Conservation (phyloP, 495 filamentous ascomycete species). For the Lasiosphaeris hirsuta region DNA sequence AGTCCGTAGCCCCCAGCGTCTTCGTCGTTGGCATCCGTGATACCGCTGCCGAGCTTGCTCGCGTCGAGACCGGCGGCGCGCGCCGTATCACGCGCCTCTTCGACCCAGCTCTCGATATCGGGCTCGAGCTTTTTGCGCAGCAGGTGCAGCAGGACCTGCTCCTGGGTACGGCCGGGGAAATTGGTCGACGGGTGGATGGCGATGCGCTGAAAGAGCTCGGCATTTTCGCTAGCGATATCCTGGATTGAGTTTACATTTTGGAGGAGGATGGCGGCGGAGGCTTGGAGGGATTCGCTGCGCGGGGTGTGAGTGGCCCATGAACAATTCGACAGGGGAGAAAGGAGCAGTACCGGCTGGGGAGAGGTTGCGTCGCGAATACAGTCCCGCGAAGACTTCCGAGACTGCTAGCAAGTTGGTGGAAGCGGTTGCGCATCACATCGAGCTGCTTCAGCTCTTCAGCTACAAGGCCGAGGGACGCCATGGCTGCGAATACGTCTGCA, state of each 20-base stretch:
- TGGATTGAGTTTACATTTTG: conserved; percentile 59
- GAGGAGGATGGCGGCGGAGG: conserved; percentile 62
- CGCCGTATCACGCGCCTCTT: conserved; percentile 50
- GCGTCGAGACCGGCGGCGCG: conserved; percentile 18
- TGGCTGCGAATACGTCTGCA: conserved; percentile 17
- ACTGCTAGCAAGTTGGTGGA: conserved; percentile 64
- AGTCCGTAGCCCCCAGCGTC: conserved; percentile 26
- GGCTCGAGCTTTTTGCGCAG: conserved; percentile 81
- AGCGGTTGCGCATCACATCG: conserved; percentile 69
- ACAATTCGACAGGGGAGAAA: neutral
- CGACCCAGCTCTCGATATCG: conserved; percentile 67
- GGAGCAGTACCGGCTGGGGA: conserved; percentile 35
- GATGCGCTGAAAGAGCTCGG: conserved; percentile 57
- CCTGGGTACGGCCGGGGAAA: conserved; percentile 69
- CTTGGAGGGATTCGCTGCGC: conserved; percentile 65
- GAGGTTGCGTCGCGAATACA: conserved; percentile 31
- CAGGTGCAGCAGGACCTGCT: conserved; percentile 57
- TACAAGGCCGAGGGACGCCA: conserved; percentile 47
- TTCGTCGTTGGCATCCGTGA: conserved; percentile 28
- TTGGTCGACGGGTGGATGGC: conserved; percentile 71
- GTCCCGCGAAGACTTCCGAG: conserved; percentile 56
- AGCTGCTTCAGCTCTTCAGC: conserved; percentile 68
- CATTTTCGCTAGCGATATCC: conserved; percentile 53
- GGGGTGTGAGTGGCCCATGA: neutral
- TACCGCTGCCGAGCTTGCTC: conserved; percentile 19